Base-by-base conservation (phyloP, 768 basidiomycete species). In the Myochromella boudieri region DNA sequence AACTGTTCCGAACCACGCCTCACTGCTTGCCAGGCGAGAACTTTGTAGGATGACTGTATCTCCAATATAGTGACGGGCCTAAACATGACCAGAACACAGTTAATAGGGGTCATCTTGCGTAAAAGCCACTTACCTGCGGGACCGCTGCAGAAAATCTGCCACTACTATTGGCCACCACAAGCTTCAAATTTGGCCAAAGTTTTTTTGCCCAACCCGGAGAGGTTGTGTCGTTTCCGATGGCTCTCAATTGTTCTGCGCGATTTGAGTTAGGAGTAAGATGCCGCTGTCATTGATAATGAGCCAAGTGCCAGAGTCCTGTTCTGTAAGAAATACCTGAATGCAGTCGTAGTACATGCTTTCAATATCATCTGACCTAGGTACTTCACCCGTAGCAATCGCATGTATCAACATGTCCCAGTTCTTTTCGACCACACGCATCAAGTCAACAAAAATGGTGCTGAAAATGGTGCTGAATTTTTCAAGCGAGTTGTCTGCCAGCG, bases 261-360 rank as follows among this genome's bases (percentile, higher is more conserved):
- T 24, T 22, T n/a, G 42, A 42, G 26, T 44, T 43, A 9, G 48
- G 42, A 17, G 18, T 28, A 20, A 49, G 41, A 14, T 49, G 42
- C 3, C 25, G 27, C 48, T 49, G 24, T 6, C 14, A 34, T 17
- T 32, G 15, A 14, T 8, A 34, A 27, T 41, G 1, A 6, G 6
- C 8, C 9, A 12, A n/a, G n/a, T n/a, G n/a, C n/a, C n/a, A n/a
- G n/a, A n/a, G n/a, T n/a, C n/a, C n/a, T n/a, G n/a, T n/a, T n/a
- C n/a, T n/a, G n/a, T n/a, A n/a, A n/a, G n/a, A n/a, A 29, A 24
- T 39, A 49, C 48, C 42, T 49, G 48, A 20, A 49, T 26, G 21
- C 39, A 28, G 3, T 38, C 34, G n/a, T n/a, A n/a, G 20, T 36
- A 20, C 1, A 49, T 24, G 8, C 28, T n/a, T 33, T 49, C 48